A percentile compares a stretch with the other conserved stretches of the same genome.
Evolutionary conservation across 768 basidiomycete species (phyloP).

Genomic region (Kwoniella shandongensis): DNA sequence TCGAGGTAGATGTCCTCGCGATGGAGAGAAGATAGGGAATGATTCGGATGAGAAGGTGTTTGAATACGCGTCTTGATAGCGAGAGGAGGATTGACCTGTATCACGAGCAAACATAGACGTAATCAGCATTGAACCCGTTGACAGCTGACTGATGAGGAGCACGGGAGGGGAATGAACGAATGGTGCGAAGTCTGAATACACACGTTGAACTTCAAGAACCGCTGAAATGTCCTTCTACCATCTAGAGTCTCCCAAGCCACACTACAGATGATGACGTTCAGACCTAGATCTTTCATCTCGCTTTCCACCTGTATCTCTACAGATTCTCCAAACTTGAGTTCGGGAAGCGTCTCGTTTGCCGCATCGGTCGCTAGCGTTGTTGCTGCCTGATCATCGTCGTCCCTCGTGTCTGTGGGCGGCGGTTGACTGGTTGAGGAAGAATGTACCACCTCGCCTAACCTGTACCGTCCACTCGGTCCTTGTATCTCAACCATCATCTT

Average conservation of each 20-base stretch:
- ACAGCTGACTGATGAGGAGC: too few species aligned
- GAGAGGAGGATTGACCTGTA: conserved; percentile 85
- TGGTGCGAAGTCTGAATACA: conserved; percentile 48
- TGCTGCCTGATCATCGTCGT: conserved; percentile 55
- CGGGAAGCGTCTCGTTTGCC: conserved; percentile 47
- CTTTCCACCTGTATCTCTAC: conserved; percentile 71
- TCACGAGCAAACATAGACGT: conserved; percentile 3
- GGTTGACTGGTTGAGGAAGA: neutral
- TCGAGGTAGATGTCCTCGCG: conserved; percentile 86
- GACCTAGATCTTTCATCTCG: conserved; percentile 91
- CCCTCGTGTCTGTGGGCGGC: conserved; percentile 55
- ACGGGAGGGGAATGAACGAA: neutral
- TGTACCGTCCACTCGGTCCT: conserved; percentile 61
- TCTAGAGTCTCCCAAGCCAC: conserved; percentile 74
- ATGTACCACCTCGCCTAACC: conserved; percentile 41
- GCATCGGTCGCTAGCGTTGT: conserved; percentile 63
- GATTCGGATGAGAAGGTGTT: conserved; percentile 68
- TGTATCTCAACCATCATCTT: conserved; percentile 80
- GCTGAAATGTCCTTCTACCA: conserved; percentile 63
- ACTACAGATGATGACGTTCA: conserved; percentile 82
- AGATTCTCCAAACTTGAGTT: conserved; percentile 60
- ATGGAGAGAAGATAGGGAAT: conserved; percentile 64
- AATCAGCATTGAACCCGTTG: conserved; percentile 2
- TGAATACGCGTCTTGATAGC: conserved; percentile 96
- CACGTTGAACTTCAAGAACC: conserved; percentile 89